A percentile compares a stretch with the other conserved stretches of the same genome.
Conservation (phyloP, 768 basidiomycete species). For the Clitopilus hobsonii region DNA sequence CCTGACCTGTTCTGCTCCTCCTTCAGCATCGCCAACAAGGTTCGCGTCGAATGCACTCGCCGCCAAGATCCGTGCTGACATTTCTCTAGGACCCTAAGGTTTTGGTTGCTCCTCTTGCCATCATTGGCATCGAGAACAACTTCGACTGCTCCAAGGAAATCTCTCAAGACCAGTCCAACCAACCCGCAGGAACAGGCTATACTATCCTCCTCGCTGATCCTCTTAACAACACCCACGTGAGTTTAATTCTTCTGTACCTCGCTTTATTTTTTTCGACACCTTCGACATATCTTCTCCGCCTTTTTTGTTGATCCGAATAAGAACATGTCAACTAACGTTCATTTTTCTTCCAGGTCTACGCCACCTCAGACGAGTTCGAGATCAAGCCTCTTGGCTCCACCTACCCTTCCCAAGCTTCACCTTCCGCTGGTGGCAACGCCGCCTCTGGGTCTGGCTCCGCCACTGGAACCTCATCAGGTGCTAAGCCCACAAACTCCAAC, state of each 20-base stretch:
- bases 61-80: not conserved
- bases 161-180: conserved; percentile 37
- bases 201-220: conserved; percentile 44
- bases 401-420: conserved; percentile 32
- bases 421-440: not conserved
- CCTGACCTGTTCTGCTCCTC: conserved; percentile 1
- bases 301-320: not conserved
- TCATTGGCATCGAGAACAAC: conserved; percentile 49
- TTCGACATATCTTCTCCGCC: not conserved
- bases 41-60: not conserved
- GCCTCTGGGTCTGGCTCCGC: not conserved
- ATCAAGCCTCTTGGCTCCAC: conserved; percentile 51
- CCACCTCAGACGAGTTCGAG: conserved; percentile 51
- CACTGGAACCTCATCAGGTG: conserved; percentile 5
- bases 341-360: conserved; percentile 42
- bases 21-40: conserved; percentile 38
- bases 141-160: conserved; percentile 56
- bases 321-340: not conserved
- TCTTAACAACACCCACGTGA: conserved; percentile 49
- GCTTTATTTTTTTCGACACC: not conserved
- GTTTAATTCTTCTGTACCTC: conserved; percentile 16
- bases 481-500: conserved; percentile 4
- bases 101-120: conserved; percentile 35
- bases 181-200: conserved; percentile 41
- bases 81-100: conserved; percentile 25